A percentile compares a stretch with the other conserved stretches of the same genome.
phyloP scores from a whole-genome alignment of 2,329 filamentous ascomycete genomes.

The Dothistroma septosporum region DNA sequence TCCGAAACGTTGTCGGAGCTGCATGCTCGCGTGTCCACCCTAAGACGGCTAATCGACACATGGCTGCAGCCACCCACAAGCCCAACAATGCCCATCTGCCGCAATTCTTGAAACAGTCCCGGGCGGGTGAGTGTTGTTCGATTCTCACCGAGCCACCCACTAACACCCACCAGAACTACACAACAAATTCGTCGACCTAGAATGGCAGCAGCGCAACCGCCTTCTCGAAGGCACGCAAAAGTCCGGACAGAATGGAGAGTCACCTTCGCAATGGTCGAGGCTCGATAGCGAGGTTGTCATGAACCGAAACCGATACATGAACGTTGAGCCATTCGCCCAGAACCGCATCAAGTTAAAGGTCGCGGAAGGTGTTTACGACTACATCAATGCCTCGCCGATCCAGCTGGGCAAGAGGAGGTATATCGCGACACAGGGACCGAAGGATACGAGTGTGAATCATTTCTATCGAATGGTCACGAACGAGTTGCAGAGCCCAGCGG shows the following conservation, averaged over 20 bases:
- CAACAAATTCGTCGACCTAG: constrained; percentile 58
- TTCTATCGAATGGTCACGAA: constrained; percentile 91
- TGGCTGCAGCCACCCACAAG: constrained; percentile 16
- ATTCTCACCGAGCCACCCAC: constrained; percentile 2
- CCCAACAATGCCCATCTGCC: constrained; percentile 37
- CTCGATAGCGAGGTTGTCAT: constrained; percentile 55
- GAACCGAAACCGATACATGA: constrained; percentile 75
- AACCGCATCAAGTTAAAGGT: constrained; percentile 80
- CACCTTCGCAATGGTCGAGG: constrained; percentile 55
- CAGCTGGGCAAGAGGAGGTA: constrained; percentile 54
- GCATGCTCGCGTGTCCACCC: constrained; percentile 5
- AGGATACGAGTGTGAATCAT: constrained; percentile 67
- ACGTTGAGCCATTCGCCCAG: constrained; percentile 84
- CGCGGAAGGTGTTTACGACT: constrained; percentile 57
- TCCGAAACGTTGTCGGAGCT: constrained; percentile 7
- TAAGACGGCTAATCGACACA: constrained; percentile 11
- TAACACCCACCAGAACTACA: constrained; percentile 48
- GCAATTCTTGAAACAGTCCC: constrained; percentile 50
- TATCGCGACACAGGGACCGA: constrained; percentile 88
- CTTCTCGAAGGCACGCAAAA: constrained; percentile 45
- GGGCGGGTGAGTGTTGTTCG: constrained; percentile 38
- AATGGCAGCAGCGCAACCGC: constrained; percentile 57
- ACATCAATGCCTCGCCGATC: constrained; percentile 52
- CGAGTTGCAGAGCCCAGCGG: constrained; percentile 57
- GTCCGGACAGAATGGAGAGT: constrained; percentile 35